Conservation (phyloP, 306 rosid species). For the Vachellia collinsii region DNA sequence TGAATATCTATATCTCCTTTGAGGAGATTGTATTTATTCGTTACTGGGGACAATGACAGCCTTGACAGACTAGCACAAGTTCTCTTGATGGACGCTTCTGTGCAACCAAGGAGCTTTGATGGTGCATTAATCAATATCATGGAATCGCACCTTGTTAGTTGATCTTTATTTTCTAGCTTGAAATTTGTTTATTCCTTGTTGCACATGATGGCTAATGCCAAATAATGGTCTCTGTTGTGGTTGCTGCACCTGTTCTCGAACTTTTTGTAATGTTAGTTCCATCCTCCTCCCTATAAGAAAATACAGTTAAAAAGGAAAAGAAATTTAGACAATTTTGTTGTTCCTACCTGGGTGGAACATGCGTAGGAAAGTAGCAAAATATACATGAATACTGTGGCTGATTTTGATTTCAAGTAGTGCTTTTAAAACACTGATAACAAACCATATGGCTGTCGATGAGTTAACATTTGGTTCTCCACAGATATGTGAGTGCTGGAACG, state of each 20-base stretch:
- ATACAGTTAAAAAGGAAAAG: background rate
- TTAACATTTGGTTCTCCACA: conserved; percentile 39
- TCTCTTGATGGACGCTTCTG: background rate
- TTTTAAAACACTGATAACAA: conserved; percentile 1
- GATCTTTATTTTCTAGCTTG: background rate
- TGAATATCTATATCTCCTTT: background rate
- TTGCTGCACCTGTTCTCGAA: background rate
- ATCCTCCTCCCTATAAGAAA: background rate
- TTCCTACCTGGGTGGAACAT: background rate
- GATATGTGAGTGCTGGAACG: conserved; percentile 85
- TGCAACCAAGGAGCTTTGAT: background rate
- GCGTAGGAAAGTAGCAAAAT: background rate
- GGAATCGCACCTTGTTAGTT: background rate
- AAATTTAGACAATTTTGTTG: background rate
- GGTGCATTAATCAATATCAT: background rate
- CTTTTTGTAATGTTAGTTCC: background rate
- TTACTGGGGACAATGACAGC: background rate
- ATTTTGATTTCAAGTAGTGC: background rate
- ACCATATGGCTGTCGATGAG: conserved; percentile 9
- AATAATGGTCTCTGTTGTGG: background rate
- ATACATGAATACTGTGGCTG: background rate
- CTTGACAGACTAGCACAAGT: conserved; percentile 1
- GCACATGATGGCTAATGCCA: background rate
- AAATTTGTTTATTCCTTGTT: background rate
- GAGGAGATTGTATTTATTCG: background rate